Conservation (phyloP, 306 rosid species). For the Luffa acutangula region DNA sequence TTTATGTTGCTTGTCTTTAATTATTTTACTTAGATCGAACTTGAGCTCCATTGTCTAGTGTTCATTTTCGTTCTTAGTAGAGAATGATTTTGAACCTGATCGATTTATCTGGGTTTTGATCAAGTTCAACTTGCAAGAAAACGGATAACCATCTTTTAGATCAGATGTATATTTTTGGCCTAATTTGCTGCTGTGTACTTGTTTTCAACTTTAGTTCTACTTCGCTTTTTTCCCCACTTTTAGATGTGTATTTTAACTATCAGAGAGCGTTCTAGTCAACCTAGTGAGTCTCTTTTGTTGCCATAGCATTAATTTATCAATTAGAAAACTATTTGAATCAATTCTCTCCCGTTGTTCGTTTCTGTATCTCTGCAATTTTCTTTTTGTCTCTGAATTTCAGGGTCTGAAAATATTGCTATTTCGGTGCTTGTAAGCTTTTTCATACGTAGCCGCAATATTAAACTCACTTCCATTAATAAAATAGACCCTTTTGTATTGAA, state of each 20-base stretch:
- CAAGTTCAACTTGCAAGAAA: not conserved
- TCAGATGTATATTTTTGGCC: not conserved
- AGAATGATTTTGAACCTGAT: not conserved
- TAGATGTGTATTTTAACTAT: not conserved
- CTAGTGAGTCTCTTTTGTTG: not conserved
- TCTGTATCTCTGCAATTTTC: not conserved
- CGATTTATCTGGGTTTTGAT: not conserved
- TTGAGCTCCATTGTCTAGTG: not conserved
- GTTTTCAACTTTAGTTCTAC: not conserved
- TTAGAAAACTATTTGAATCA: not conserved
- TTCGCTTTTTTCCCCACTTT: not conserved
- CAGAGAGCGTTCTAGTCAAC: not conserved
- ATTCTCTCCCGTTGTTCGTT: not conserved
- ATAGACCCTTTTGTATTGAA: not conserved
- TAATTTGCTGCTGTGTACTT: constrained; percentile 1
- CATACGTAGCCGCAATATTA: constrained; percentile 24
- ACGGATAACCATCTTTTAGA: not conserved
- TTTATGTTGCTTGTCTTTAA: not conserved
- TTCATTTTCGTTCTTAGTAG: not conserved
- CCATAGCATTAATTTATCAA: not conserved
- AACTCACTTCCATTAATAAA: not conserved
- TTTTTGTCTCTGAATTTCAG: not conserved
- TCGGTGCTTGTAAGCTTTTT: constrained; percentile 9
- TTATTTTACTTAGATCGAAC: not conserved
- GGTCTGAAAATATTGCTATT: constrained; percentile 12